Percentiles rank a stretch among this genome's conserved stretches.
Conservation (phyloP, 2,329 filamentous ascomycete species). For the Venturiaceae sp. region DNA sequence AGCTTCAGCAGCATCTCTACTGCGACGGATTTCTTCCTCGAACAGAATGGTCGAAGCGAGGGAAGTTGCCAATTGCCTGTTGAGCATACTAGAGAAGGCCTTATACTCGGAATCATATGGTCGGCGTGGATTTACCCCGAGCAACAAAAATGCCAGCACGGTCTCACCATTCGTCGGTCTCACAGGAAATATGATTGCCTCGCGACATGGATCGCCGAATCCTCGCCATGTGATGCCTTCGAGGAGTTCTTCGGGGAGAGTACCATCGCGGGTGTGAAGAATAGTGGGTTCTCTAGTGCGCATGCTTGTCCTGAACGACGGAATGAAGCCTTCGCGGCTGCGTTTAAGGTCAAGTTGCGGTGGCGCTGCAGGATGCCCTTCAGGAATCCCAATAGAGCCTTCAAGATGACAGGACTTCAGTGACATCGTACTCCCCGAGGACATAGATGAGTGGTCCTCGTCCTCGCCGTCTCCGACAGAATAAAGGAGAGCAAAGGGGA, state of each 20-base stretch:
- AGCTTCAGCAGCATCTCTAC: conserved; percentile 18
- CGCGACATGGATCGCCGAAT: conserved; percentile 21
- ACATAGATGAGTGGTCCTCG: conserved; percentile 3
- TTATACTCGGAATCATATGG: conserved; percentile 8
- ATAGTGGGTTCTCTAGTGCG: conserved; percentile 15
- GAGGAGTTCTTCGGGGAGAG: conserved; percentile 8
- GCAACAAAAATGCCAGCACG: conserved; percentile 8
- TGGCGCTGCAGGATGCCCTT: conserved; percentile 7
- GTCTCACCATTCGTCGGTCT: conserved; percentile 8
- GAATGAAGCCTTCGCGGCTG: conserved; percentile 20
- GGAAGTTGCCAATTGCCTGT: conserved; percentile 8
- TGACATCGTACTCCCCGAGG: conserved; percentile 4
- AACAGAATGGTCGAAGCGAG: conserved; percentile 7
- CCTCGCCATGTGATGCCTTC: conserved; percentile 23
- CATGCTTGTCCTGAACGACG: conserved; percentile 23
- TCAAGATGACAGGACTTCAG: conserved; percentile 7
- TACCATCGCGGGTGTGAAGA: conserved; percentile 5
- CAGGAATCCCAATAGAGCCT: conserved; percentile 2
- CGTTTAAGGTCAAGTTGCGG: conserved; percentile 10
- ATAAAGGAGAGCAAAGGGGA: conserved; percentile 8
- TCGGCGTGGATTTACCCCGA: conserved; percentile 9
- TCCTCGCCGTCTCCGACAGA: conserved; percentile 5
- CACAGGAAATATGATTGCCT: conserved; percentile 15
- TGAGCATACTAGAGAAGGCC: conserved; percentile 8
- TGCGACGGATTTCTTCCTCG: conserved; percentile 7